Conservation (phyloP, 257 asterid genomes). For the Capsicum chinense region DNA sequence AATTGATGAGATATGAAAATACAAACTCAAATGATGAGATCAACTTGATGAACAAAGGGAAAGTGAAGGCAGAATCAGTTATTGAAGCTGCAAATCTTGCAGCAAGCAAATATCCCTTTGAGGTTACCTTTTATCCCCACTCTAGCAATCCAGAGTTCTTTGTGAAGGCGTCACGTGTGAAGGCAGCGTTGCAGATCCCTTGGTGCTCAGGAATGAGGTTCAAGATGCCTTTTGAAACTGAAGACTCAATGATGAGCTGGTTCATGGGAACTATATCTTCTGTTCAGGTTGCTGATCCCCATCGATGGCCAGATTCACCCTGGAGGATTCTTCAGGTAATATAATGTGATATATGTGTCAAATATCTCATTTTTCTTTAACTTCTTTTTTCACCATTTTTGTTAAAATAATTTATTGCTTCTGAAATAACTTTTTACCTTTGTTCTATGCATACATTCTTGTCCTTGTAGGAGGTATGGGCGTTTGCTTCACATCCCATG, state of each 20-base stretch:
- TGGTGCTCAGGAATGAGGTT: constrained; percentile 97
- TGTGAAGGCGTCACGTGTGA: constrained; percentile 72
- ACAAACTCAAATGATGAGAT: constrained; percentile 29
- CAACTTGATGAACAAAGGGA: constrained; percentile 43
- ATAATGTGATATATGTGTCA: neutral
- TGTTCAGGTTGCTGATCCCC: constrained; percentile 76
- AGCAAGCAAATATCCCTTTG: constrained; percentile 70
- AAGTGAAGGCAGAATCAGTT: constrained; percentile 70
- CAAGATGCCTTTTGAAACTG: constrained; percentile 93
- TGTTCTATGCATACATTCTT: too few species aligned
- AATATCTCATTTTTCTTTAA: too few species aligned
- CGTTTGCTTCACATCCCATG: too few species aligned
- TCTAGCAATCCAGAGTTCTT: constrained; percentile 90
- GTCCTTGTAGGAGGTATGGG: too few species aligned
- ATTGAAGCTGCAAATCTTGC: constrained; percentile 78
- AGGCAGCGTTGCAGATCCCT: constrained; percentile 59
- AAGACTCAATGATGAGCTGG: constrained; percentile 93
- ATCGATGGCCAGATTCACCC: constrained; percentile 91
- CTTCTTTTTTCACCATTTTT: too few species aligned
- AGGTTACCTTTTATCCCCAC: constrained; percentile 83
- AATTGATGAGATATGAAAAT: constrained; percentile 37
- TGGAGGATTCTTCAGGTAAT: constrained; percentile 96
- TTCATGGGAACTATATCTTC: constrained; percentile 89
- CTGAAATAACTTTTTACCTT: too few species aligned
- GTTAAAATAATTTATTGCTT: too few species aligned